Percentiles rank a stretch among this genome's conserved stretches.
These are phyloP conservation scores for Arabidopsis hybrid DNA, from an alignment of 441 rosid species.

Conservation along the genomic window DNA sequence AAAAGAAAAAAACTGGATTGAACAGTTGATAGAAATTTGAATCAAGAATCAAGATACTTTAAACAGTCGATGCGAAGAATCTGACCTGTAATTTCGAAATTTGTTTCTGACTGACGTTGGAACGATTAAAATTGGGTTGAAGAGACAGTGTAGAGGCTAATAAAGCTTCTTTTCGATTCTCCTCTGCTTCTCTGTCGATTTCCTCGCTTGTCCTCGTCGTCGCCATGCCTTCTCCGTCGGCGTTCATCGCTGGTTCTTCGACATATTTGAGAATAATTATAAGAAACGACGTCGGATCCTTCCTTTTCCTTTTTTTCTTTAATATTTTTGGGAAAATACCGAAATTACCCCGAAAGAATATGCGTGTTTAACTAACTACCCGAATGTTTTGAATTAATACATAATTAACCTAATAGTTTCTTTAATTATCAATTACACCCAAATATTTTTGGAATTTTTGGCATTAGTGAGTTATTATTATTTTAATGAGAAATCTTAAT, in stretches of 20 bases:
- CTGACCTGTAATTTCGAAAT: slow-evolving; percentile 71
- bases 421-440: background rate
- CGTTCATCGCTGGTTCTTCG: slow-evolving; percentile 24
- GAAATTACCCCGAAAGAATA: background rate
- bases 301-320: background rate
- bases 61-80: background rate
- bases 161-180: slow-evolving; percentile 68
- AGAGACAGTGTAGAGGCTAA: slow-evolving; percentile 59
- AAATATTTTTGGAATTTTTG: too few species aligned
- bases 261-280: background rate
- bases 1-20: background rate
- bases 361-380: background rate
- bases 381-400: slow-evolving; percentile 1
- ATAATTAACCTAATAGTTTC: background rate
- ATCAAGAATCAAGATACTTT: background rate
- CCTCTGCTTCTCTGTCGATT: slow-evolving; percentile 51
- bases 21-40: too few species aligned
- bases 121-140: slow-evolving; percentile 59
- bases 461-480: too few species aligned
- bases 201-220: slow-evolving; percentile 16
- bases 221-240: slow-evolving; percentile 35
- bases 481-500: background rate
- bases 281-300: slow-evolving; percentile 30
- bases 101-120: slow-evolving; percentile 57
- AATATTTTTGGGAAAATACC: background rate